Evolutionary conservation across 805 yeast species (phyloP), one percentile per base, ranked within the genome.

Genomic region (Saturnispora hagleri): DNA sequence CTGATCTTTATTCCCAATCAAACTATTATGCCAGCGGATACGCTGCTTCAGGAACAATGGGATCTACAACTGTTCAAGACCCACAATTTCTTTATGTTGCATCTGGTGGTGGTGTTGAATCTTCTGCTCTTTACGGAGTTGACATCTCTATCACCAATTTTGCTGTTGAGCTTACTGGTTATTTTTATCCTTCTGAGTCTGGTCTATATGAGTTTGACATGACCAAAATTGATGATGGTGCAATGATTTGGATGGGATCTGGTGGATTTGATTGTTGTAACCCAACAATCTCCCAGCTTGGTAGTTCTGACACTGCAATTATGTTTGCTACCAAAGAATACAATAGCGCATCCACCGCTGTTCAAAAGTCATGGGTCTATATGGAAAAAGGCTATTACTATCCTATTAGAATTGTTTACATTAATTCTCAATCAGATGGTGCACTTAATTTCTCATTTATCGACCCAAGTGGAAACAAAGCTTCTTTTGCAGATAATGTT

Each of bases 231-330:
- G 73, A 69, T 59, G 72, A 69, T 56, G 56, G 60, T 20, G 67
- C 58, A 18, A 63, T 62, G 57, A 66, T 71, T 43, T 60, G 58
- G 46, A 53, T 65, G 48, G 70, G 69, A 42, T 63, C 63, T 9
- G 61, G 58, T 51, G 67, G 67, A 15, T 63, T 71, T 24, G 62
- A 62, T 28, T 73, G 77, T 57, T 65, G 73, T 58, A 53, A 58
- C 33, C 54, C 60, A 9, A 15, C 28, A 4, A n/a, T 31, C 13
- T 20, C 36, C 9, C 51, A 47, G n/a, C 26, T 42, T 8, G 54
- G 53, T 35, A 28, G 28, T n/a, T 46, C 53, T 10, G 46, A 46
- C 13, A 26, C 36, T 3, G 51, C 53, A 5, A 43, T 55, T 15
- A 41, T 59, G 52, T 53, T 43, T 18, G 50, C 55, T 5, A 27